These are phyloP conservation scores for Pseudognaphalium luteoalbum DNA, from an alignment of 129 eudicot genomes.

Conservation along the genomic window DNA sequence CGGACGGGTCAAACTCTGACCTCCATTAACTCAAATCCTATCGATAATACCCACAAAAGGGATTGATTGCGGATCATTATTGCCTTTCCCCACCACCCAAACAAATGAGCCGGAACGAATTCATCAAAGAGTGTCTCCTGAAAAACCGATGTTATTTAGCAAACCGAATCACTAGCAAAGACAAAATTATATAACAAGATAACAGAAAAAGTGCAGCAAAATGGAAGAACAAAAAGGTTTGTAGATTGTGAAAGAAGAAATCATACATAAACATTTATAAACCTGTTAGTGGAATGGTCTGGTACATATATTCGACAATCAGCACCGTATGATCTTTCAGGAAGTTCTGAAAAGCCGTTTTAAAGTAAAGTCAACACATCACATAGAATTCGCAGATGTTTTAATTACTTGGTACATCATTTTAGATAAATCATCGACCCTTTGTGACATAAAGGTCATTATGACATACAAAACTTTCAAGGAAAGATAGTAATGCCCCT, in stretches of 20 bases:
- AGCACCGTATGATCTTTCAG: constrained; percentile 94
- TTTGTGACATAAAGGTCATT: not conserved
- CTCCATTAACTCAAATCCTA: constrained; percentile 98
- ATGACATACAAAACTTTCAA: not conserved
- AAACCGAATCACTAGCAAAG: not conserved
- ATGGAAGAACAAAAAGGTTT: constrained; percentile 13
- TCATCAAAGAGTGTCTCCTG: constrained; percentile 94
- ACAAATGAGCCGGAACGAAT: constrained; percentile 85
- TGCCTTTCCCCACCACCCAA: constrained; percentile 99
- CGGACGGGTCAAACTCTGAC: constrained; percentile 36
- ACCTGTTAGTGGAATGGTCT: constrained; percentile 90
- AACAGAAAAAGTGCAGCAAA: not conserved
- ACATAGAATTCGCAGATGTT: constrained; percentile 9
- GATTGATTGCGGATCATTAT: constrained; percentile 99
- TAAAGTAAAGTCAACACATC: constrained; percentile 10
- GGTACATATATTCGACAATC: constrained; percentile 94
- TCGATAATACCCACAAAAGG: constrained; percentile 92
- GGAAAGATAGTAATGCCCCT: not conserved
- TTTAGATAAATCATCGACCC: not conserved
- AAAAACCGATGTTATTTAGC: constrained; percentile 27
- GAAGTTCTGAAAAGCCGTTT: constrained; percentile 66
- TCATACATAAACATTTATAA: constrained; percentile 98
- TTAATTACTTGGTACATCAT: not conserved
- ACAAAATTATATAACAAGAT: not conserved
- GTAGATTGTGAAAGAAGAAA: constrained; percentile 57